Evolutionary conservation across 2,329 filamentous ascomycete species (phyloP), one percentile per base, ranked within the genome.

Genomic region (Colletotrichum aenigma): DNA sequence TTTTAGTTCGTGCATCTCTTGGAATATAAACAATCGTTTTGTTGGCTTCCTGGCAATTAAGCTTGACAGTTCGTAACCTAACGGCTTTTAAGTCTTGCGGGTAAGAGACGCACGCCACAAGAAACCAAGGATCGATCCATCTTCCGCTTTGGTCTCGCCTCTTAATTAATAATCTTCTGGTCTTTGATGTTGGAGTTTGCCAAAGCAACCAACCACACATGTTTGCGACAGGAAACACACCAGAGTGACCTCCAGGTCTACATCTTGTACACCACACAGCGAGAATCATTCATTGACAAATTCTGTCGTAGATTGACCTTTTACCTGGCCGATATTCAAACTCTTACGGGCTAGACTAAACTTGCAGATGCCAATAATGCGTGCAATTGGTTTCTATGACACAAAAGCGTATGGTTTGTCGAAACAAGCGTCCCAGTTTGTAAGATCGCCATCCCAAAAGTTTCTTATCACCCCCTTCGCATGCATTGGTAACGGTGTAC

Each of bases 341-440:
- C 4, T 52, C n/a, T 12, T 4, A 1, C 7, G 43, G 1, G 43
- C n/a, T 52, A 24, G n/a, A 3, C 43, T 24, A 48, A n/a, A 18
- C 38, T n/a, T 48, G 38, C 12, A 6, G 3, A n/a, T 21, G 43
- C n/a, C 6, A 13, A 52, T 10, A 13, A 21, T 21, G n/a, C 43
- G 13, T 12, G 43, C 12, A 12, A 52, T 52, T 7, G 43, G 24
- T 15, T 15, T 36, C 61, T 70, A 76, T 26, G 74, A 65, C 4
- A 78, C 73, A 65, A 84, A 82, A 4, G 78, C 78, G 62, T 84
- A 84, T 30, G 82, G 80, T 60, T 75, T 78, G 61, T 85, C 83
- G 64, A 86, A 86, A 76, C 85, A 87, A 43, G 74, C 78, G 78
- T 86, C 84, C 84, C 85, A 87, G 5, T 69, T 18, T 5, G 77